phyloP scores from a whole-genome alignment of 148 eudicot genomes.

The Nyssa sinensis region DNA sequence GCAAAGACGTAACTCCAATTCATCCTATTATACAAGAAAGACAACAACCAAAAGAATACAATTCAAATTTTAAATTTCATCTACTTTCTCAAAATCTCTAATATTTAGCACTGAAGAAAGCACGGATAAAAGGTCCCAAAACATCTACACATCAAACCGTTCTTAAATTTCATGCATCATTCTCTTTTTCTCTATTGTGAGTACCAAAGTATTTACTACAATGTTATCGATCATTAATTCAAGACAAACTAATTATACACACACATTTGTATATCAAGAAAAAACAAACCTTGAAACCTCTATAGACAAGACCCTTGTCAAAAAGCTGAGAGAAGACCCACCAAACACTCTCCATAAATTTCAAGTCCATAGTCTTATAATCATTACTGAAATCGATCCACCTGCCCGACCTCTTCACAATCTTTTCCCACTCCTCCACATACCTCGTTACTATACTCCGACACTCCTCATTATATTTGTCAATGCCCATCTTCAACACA shows the following conservation, averaged over 20 bases:
- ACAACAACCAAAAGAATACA: neutral
- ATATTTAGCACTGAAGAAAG: neutral
- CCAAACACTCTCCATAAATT: slow-evolving; percentile 87
- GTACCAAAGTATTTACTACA: no score
- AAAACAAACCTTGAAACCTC: slow-evolving; percentile 75
- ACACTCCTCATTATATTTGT: slow-evolving; percentile 83
- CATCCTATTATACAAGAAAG: neutral
- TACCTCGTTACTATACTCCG: slow-evolving; percentile 81
- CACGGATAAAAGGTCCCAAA: neutral
- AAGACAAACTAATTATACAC: neutral
- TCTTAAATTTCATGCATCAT: neutral
- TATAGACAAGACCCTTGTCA: slow-evolving; percentile 73
- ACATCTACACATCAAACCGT: no score
- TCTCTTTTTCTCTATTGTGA: neutral
- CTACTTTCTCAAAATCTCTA: no score
- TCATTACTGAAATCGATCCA: slow-evolving; percentile 93
- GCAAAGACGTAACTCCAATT: neutral
- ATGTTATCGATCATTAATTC: no score
- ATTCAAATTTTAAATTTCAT: neutral
- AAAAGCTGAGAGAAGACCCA: slow-evolving; percentile 74
- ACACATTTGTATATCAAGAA: neutral
- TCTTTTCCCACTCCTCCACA: slow-evolving; percentile 86
- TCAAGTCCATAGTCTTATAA: slow-evolving; percentile 94
- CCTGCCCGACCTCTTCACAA: slow-evolving; percentile 66
- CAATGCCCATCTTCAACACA: slow-evolving; percentile 87